Percentiles rank a stretch among this genome's conserved stretches.
Conservation (phyloP, 805 yeast species). For the Ogataea kodamae region DNA sequence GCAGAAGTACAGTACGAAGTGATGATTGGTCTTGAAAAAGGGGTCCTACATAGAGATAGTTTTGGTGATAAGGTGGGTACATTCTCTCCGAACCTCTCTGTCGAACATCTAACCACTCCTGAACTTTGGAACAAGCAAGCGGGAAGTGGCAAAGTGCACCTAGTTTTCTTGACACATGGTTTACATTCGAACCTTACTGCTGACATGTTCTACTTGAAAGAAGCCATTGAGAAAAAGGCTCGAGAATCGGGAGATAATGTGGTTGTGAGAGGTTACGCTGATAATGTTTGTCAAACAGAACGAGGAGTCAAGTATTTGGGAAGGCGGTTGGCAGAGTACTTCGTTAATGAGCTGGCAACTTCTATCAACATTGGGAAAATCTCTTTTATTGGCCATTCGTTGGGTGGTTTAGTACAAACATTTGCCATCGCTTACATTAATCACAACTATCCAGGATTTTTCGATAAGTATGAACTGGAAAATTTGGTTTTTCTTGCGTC, state of each 20-base stretch:
- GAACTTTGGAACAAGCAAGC: conserved; percentile 77
- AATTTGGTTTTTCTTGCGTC: conserved; percentile 83
- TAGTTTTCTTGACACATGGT: conserved; percentile 88
- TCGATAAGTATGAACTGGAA: conserved; percentile 61
- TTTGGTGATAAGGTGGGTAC: conserved; percentile 25
- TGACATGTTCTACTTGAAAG: conserved; percentile 86
- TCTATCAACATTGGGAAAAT: conserved; percentile 52
- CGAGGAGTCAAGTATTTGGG: conserved; percentile 86
- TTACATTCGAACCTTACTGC: conserved; percentile 86
- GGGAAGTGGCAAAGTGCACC: conserved; percentile 60
- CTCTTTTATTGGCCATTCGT: conserved; percentile 88
- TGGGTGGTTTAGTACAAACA: conserved; percentile 90
- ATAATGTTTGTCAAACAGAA: conserved; percentile 85
- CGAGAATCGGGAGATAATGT: conserved; percentile 54
- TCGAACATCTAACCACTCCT: conserved; percentile 54
- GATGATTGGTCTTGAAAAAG: conserved; percentile 46
- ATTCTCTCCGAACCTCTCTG: conserved; percentile 37
- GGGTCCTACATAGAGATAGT: conserved; percentile 27
- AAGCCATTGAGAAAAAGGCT: conserved; percentile 56
- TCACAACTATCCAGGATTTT: conserved; percentile 66
- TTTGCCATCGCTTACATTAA: conserved; percentile 83
- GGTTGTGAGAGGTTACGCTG: conserved; percentile 77
- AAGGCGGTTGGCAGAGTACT: conserved; percentile 68
- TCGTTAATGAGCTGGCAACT: conserved; percentile 48
- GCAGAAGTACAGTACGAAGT: conserved; percentile 70